Percentiles rank a stretch among this genome's conserved stretches.
phyloP scores from a whole-genome alignment of 2,329 filamentous ascomycete species.

The Nigrospora osmanthi region DNA sequence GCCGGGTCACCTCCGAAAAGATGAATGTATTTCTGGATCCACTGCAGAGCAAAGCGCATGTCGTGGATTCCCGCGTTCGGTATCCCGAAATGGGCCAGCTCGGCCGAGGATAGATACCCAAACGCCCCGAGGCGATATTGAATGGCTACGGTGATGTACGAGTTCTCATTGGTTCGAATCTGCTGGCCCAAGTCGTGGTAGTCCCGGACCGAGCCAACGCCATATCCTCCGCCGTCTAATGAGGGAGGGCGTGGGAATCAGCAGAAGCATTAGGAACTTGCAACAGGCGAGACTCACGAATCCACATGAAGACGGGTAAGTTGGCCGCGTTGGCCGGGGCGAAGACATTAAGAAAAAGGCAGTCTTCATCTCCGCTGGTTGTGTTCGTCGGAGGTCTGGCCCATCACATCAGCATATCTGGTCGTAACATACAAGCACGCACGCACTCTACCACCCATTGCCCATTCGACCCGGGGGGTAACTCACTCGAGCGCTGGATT shows the following conservation, averaged over 20 bases:
- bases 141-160: slow-evolving; percentile 30
- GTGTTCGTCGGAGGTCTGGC: too few relatives aligned
- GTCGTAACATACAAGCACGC: too few relatives aligned
- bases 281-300: slow-evolving; percentile 20
- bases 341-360: slow-evolving; percentile 37
- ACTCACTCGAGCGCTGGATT: slow-evolving; percentile 7
- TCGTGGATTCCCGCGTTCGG: slow-evolving; percentile 41
- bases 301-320: slow-evolving; percentile 38
- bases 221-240: slow-evolving; percentile 37
- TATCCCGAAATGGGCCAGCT: slow-evolving; percentile 23
- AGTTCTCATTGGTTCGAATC: slow-evolving; percentile 28
- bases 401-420: too few relatives aligned
- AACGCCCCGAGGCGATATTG: slow-evolving; percentile 34
- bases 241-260: not conserved
- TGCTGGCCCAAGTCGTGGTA: slow-evolving; percentile 14
- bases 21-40: slow-evolving; percentile 43
- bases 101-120: slow-evolving; percentile 40
- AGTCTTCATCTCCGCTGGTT: slow-evolving; percentile 29
- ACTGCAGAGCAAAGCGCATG: slow-evolving; percentile 41
- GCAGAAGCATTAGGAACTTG: slow-evolving; percentile 5
- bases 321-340: slow-evolving; percentile 24
- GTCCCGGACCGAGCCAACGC: slow-evolving; percentile 9
- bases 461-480: slow-evolving; percentile 8
- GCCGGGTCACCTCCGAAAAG: slow-evolving; percentile 42
- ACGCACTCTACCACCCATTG: too few relatives aligned